Conservation (phyloP, 768 basidiomycete genomes). For the Sporobolomyces phaffii region DNA sequence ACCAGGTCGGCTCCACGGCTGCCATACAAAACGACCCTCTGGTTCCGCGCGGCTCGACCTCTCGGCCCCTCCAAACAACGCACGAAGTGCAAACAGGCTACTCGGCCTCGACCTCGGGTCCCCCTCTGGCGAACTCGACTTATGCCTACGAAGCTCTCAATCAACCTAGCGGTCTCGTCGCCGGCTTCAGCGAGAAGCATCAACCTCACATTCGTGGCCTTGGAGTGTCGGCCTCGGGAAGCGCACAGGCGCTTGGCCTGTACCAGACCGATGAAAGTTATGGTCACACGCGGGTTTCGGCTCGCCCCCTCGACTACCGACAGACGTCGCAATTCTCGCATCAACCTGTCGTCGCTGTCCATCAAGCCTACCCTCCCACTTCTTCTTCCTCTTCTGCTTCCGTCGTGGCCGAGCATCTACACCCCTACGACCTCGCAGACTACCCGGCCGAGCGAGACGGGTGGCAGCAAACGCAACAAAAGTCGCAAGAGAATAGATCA, state of each 20-base stretch:
- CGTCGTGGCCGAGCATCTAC: too few relatives aligned
- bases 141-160: neutral
- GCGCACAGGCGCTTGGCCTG: neutral
- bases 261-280: neutral
- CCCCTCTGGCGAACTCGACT: neutral
- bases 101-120: neutral
- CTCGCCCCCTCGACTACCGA: neutral
- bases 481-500: too few relatives aligned
- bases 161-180: conserved; percentile 5
- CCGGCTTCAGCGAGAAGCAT: neutral
- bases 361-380: too few relatives aligned
- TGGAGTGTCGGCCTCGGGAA: neutral
- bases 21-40: too few relatives aligned
- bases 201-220: neutral
- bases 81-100: neutral
- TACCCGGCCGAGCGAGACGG: too few relatives aligned
- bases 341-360: too few relatives aligned
- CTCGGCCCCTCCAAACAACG: neutral
- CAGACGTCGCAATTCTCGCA: neutral
- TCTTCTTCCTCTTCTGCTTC: too few relatives aligned
- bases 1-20: too few relatives aligned
- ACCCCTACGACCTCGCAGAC: too few relatives aligned
- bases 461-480: too few relatives aligned
- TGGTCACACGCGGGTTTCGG: neutral
- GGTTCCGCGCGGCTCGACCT: too few relatives aligned